Percentiles rank a stretch among this genome's conserved stretches.
Evolutionary conservation across 108 stramenopile genomes (phyloP).

Genomic region (Stephanodiscus triporus): DNA sequence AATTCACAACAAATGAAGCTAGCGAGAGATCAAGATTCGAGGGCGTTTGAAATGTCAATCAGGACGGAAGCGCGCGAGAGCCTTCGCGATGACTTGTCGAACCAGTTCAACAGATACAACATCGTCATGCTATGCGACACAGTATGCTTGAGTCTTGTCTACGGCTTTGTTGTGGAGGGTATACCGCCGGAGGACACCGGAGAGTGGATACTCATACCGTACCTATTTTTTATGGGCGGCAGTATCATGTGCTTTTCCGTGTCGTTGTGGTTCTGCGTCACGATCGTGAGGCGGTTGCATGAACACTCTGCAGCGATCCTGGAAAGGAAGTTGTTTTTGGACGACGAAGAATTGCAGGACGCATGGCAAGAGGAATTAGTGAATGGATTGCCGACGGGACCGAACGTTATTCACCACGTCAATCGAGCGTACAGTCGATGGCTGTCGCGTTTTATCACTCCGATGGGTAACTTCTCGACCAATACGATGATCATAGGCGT

Average conservation of each 20-base stretch:
- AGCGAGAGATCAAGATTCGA: constrained; percentile 42
- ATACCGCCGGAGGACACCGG: constrained; percentile 25
- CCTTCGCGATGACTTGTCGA: constrained; percentile 37
- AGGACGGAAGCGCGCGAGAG: constrained; percentile 45
- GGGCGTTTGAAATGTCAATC: constrained; percentile 45
- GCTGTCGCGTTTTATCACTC: constrained; percentile 28
- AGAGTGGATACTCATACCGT: constrained; percentile 10
- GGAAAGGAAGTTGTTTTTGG: constrained; percentile 42
- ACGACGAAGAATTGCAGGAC: constrained; percentile 33
- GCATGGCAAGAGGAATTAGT: constrained; percentile 38
- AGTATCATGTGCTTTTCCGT: constrained; percentile 31
- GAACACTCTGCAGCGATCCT: constrained; percentile 41
- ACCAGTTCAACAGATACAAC: constrained; percentile 50
- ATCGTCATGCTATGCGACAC: constrained; percentile 48
- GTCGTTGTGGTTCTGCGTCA: constrained; percentile 34
- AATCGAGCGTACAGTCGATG: constrained; percentile 47
- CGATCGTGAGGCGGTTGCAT: constrained; percentile 42
- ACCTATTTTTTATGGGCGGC: constrained; percentile 29
- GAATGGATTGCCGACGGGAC: constrained; percentile 29
- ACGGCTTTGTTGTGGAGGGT: constrained; percentile 19
- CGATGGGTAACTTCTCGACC: constrained; percentile 29
- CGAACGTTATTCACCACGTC: constrained; percentile 28
- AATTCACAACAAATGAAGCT: constrained; percentile 34
- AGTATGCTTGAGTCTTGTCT: constrained; percentile 38
- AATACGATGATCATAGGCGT: constrained; percentile 34